Percentiles rank a stretch among this genome's conserved stretches.
Evolutionary conservation across 2,329 filamentous ascomycete species (phyloP).

Genomic region (Colletotrichum cuscutae): DNA sequence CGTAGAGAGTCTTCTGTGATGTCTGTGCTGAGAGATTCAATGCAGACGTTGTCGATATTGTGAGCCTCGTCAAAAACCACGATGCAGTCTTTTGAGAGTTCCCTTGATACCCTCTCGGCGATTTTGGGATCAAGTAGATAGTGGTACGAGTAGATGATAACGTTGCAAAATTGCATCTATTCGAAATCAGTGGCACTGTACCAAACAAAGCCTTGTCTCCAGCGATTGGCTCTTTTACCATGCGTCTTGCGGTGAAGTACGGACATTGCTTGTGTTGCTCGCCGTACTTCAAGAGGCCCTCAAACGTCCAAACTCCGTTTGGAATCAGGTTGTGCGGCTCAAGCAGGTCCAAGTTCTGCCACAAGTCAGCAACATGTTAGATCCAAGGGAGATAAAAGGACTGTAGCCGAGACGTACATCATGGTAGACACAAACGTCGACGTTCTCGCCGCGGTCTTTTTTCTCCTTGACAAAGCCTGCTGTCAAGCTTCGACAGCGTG

Average conservation of each 20-base stretch:
- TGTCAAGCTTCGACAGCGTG: slow-evolving; percentile 93
- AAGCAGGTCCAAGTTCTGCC: slow-evolving; percentile 87
- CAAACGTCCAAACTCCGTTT: slow-evolving; percentile 94
- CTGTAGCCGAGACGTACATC: slow-evolving; percentile 68
- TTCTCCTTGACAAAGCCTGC: slow-evolving; percentile 98
- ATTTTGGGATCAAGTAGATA: slow-evolving; percentile 98
- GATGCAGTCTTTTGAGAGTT: slow-evolving; percentile 97
- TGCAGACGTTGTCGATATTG: slow-evolving; percentile 99
- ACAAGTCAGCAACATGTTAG: slow-evolving; percentile 20
- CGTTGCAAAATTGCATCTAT: slow-evolving; percentile 98
- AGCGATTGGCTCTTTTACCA: slow-evolving; percentile 65
- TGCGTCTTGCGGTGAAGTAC: slow-evolving; percentile 94
- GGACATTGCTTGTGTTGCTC: slow-evolving; percentile 97
- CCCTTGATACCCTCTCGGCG: slow-evolving; percentile 92
- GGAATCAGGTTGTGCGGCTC: slow-evolving; percentile 96
- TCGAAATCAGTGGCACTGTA: slow-evolving; percentile 3
- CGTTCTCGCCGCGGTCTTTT: slow-evolving; percentile 93
- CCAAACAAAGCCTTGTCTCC: neutral
- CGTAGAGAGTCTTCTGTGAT: slow-evolving; percentile 94
- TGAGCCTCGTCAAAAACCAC: slow-evolving; percentile 99
- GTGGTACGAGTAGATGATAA: slow-evolving; percentile 99
- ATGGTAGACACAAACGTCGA: slow-evolving; percentile 95
- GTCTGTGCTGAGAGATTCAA: slow-evolving; percentile 96
- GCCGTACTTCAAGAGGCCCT: slow-evolving; percentile 87
- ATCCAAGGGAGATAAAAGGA: too few relatives aligned